A percentile compares a stretch with the other conserved stretches of the same genome.
These are phyloP conservation scores for Crithidia expoeki DNA, from an alignment of 208 protist species.

Conservation along the genomic window DNA sequence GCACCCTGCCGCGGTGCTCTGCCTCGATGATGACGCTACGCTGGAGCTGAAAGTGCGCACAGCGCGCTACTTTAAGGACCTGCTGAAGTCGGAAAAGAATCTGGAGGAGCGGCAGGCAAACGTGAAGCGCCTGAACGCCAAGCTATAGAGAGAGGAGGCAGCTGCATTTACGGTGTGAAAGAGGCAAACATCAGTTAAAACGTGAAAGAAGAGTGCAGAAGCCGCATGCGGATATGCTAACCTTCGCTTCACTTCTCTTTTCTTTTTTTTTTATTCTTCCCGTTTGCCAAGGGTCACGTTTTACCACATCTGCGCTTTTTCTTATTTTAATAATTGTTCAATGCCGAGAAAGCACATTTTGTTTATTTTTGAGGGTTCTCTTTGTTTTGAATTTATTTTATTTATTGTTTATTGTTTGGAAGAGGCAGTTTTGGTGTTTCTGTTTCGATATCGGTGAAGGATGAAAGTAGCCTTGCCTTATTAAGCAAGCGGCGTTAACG, in stretches of 20 bases:
- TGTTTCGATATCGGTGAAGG: no score
- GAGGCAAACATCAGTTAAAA: slow-evolving; percentile 16
- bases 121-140: slow-evolving; percentile 32
- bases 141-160: slow-evolving; percentile 37
- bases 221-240: no score
- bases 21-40: slow-evolving; percentile 93
- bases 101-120: slow-evolving; percentile 59
- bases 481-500: no score
- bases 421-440: no score
- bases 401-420: no score
- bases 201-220: no score
- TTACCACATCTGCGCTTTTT: neutral
- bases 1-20: slow-evolving; percentile 85
- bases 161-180: neutral
- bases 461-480: no score
- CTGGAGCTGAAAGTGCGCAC: slow-evolving; percentile 94
- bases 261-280: slow-evolving; percentile 9
- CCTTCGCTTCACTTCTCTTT: no score
- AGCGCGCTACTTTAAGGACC: slow-evolving; percentile 93
- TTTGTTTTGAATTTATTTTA: no score
- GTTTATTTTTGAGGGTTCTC: no score
- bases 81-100: slow-evolving; percentile 72
- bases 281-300: neutral
- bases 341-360: no score
- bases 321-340: no score